These are phyloP conservation scores for Talaromyces piceae DNA, from an alignment of 2,329 filamentous ascomycete species.

Conservation along the genomic window DNA sequence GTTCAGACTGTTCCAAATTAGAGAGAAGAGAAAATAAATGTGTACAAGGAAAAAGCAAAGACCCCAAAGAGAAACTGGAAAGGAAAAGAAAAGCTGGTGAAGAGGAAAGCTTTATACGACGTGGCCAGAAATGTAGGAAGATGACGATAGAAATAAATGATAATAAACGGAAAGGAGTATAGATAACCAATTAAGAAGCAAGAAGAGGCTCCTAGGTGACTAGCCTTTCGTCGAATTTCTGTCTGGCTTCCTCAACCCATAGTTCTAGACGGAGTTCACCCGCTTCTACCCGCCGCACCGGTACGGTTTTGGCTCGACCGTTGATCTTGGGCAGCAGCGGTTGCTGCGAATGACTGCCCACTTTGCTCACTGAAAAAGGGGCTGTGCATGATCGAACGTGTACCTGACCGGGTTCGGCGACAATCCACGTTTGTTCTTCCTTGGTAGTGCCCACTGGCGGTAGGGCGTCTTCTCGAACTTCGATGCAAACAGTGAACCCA, in stretches of 20 bases:
- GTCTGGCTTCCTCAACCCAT: slow-evolving; percentile 60
- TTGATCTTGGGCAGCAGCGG: slow-evolving; percentile 26
- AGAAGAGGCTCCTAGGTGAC: slow-evolving; percentile 1
- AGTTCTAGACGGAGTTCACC: slow-evolving; percentile 61
- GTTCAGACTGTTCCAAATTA: slow-evolving; percentile 2
- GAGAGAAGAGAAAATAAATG: slow-evolving; percentile 1
- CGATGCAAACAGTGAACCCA: slow-evolving; percentile 44
- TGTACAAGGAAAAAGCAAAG: slow-evolving; percentile 2
- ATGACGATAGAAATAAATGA: not conserved
- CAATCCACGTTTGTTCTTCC: slow-evolving; percentile 54
- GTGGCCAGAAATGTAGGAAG: not conserved
- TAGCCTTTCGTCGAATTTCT: slow-evolving; percentile 36
- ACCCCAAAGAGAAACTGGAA: no score
- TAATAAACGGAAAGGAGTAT: no score
- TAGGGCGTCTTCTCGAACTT: slow-evolving; percentile 40
- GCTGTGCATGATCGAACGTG: slow-evolving; percentile 33
- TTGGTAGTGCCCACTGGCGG: slow-evolving; percentile 40
- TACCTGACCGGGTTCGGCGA: slow-evolving; percentile 45
- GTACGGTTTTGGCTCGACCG: slow-evolving; percentile 50
- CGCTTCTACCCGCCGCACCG: slow-evolving; percentile 56
- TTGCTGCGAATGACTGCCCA: slow-evolving; percentile 25
- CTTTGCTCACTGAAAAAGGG: slow-evolving; percentile 32
- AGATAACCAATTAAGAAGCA: no score
- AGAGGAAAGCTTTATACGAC: not conserved
- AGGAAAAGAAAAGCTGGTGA: not conserved